A percentile compares a stretch with the other conserved stretches of the same genome.
Conservation (phyloP, 1,284 basidiomycete species). For the Cerrena zonata region DNA sequence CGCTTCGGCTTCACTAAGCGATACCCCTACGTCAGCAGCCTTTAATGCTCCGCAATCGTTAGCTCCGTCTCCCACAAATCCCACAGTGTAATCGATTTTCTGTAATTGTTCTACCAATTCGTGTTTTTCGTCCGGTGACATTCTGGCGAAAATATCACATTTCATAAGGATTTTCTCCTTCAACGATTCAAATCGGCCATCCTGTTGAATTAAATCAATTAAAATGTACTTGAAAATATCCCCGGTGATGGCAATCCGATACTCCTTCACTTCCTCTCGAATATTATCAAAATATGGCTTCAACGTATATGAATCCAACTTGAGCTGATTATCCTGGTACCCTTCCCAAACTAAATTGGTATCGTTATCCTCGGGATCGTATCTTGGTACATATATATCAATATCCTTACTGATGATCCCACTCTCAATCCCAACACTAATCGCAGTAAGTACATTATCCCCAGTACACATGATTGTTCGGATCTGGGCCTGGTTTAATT, state of each 20-base stretch:
- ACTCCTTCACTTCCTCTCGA: no score
- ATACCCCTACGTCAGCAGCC: slow-evolving; percentile 96
- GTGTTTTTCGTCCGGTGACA: slow-evolving; percentile 99
- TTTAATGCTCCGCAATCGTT: slow-evolving; percentile 99
- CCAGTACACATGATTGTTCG: slow-evolving; percentile 98
- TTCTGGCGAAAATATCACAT: slow-evolving; percentile 93
- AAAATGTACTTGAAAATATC: slow-evolving; percentile 96
- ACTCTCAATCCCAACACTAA: slow-evolving; percentile 95
- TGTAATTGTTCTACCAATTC: slow-evolving; percentile 97
- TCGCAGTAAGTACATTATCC: slow-evolving; percentile 93
- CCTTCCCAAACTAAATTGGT: no score
- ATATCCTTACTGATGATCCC: slow-evolving; percentile 83
- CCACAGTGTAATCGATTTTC: slow-evolving; percentile 87
- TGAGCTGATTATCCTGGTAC: no score
- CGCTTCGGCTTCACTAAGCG: slow-evolving; percentile 94
- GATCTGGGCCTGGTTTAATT: slow-evolving; percentile 85
- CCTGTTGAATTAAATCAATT: no score
- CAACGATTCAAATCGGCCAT: not conserved
- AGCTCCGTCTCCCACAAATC: slow-evolving; percentile 98
- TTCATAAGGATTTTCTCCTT: slow-evolving; percentile 92
- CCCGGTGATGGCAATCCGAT: slow-evolving; percentile 90
- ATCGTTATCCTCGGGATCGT: slow-evolving; percentile 74
- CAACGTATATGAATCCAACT: no score
- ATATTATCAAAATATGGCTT: no score
- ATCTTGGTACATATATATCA: slow-evolving; percentile 86